Base-by-base conservation (phyloP, 345 rosid genomes). In the Gossypium turneri region DNA sequence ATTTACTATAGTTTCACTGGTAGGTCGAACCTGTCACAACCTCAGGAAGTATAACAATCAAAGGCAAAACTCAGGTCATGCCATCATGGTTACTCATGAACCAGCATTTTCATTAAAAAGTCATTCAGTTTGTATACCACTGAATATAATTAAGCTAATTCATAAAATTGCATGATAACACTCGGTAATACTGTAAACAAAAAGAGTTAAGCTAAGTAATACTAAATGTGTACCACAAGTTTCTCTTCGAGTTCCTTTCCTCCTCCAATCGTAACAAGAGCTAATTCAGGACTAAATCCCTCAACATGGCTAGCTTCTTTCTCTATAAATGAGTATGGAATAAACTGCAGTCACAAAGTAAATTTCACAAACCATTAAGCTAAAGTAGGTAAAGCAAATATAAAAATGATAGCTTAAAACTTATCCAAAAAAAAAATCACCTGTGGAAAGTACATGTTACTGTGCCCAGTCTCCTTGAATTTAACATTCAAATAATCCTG, bases 401-500 rank as follows among this genome's bases (percentile, higher is more conserved):
- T 34, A 34, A 41, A 41, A 12, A 52, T 52, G 19, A 51, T 5
- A 45, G 44, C 20, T 58, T 24, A 64, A 50, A 67, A 7, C 11
- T 24, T 16, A 4, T 27, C 8, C 51, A 67, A 82, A 73, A 11
- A 81, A n/a, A 15, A 15, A 7, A 6, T 2, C 67, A 67, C 97
- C 95, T 94, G 98, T 2, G 98, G 98, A 67, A 94, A 94, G 77
- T 94, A 92, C 97, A 91, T 91, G 81, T 94, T 94, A 76, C 94
- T 86, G 65, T 94, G 98, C 4, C 99, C 97, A 76, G 94, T 91
- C 86, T 94, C 94, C 92, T 92, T 94, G 89, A 91, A 92, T 75
- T 91, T 91, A 53, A 85, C 96, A 83, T 92, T 92, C 81, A 90
- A 73, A 84, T 89, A 92, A 27, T 91, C 98, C 98, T 94, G 81